Base-by-base conservation (phyloP, 75 land plant species). In the Cryptomeria japonica region DNA sequence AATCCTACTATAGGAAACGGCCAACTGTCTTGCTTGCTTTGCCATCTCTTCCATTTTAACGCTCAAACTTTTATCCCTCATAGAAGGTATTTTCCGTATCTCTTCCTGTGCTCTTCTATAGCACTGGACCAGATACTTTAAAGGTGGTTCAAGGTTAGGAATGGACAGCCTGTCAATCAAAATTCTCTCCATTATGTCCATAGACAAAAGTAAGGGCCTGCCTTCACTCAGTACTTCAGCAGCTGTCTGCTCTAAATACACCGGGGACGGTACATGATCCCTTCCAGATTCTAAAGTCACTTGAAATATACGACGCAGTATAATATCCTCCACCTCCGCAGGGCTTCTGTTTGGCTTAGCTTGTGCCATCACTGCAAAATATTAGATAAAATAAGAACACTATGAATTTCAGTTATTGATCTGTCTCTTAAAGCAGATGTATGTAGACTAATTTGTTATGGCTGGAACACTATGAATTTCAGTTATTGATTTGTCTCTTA, bases 151-250 rank as follows among this genome's bases (percentile, higher is more conserved):
- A 34, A 89, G 86, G 51, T 64, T 53, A 39, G 86, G 84, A 16
- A 80, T 55, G 36, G 94, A 93, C 0, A 98, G 92, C 42, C 99
- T 91, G 58, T 95, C 97, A 85, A 98, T 92, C 55, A 98, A 75
- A 31, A 94, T 90, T 34, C 99, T 53, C 86, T 98, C 99, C 87
- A 96, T 89, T 32, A 93, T 41, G 46, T 96, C 99, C 38, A 96
- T 85, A 1, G 94, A 95, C 22, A 98, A 91, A 28, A 87, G 87
- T 79, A 94, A 70, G 14, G 93, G 92, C 61, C 85, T 88, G 75
- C 93, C 94, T 87, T 98, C 99, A 87, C 97, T 95, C 55, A 97
- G 89, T 34, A 97, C 78, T 88, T 98, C 97, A 2, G 97, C 99
- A 0, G 99, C 97, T 0, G 96, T 92, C 93, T 94, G 92, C 93